Evolutionary conservation across 2,329 filamentous ascomycete genomes (phyloP).

Genomic region (Trichophyton rubrum): DNA sequence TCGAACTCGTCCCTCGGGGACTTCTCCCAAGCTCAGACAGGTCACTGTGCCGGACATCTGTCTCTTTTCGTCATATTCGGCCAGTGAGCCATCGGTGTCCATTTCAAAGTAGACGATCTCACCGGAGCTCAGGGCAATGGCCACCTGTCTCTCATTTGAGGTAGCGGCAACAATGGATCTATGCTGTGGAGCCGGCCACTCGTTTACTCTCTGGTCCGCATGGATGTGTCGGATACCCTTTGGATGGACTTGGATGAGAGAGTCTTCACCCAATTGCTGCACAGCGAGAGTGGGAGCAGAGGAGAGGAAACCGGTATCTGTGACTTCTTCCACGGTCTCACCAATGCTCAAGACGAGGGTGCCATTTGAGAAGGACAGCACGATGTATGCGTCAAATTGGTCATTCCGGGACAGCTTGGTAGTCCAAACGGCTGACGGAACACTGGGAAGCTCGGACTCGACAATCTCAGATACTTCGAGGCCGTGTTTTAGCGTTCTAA

Average conservation of each 20-base stretch:
- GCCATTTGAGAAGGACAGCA: constrained; percentile 82
- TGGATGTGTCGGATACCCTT: constrained; percentile 88
- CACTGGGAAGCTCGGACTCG: constrained; percentile 78
- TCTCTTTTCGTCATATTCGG: constrained; percentile 89
- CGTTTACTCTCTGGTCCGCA: constrained; percentile 63
- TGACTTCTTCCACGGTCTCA: constrained; percentile 91
- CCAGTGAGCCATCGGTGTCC: constrained; percentile 78
- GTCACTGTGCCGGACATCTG: constrained; percentile 94
- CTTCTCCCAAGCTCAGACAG: constrained; percentile 82
- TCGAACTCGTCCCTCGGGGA: constrained; percentile 76
- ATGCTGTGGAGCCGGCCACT: constrained; percentile 89
- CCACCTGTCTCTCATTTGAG: constrained; percentile 86
- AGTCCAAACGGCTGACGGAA: constrained; percentile 90
- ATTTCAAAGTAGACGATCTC: constrained; percentile 98
- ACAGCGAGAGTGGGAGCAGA: constrained; percentile 82
- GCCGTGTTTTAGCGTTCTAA: constrained; percentile 84
- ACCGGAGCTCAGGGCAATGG: constrained; percentile 83
- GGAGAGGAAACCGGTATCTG: constrained; percentile 81
- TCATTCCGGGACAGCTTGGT: constrained; percentile 73
- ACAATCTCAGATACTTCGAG: constrained; percentile 89
- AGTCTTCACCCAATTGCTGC: constrained; percentile 86
- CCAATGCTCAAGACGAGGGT: constrained; percentile 91
- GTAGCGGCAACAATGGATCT: constrained; percentile 89
- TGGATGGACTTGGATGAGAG: constrained; percentile 88
- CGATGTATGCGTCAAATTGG: constrained; percentile 83